Conservation (phyloP, 2,329 filamentous ascomycete genomes). For the Fusarium nurragi region DNA sequence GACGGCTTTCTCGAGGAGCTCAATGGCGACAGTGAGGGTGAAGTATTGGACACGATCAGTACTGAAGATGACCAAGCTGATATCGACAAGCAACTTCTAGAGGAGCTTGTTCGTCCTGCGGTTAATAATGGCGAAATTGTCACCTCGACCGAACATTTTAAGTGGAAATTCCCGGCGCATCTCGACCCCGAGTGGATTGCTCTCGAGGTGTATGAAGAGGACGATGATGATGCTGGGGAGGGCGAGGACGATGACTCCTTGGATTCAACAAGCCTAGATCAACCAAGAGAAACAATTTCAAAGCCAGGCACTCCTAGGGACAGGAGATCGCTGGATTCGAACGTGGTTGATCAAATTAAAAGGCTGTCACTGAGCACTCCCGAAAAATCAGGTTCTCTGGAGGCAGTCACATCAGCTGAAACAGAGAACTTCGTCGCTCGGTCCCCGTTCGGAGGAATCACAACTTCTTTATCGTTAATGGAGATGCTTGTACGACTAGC, state of each 20-base stretch:
- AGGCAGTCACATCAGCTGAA: constrained; percentile 22
- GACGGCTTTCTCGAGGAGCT: constrained; percentile 57
- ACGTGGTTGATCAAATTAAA: constrained; percentile 54
- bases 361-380: constrained; percentile 50
- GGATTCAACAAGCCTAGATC: constrained; percentile 51
- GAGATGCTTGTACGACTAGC: constrained; percentile 89
- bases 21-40: neutral
- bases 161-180: constrained; percentile 68
- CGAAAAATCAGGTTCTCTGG: constrained; percentile 4
- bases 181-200: constrained; percentile 92
- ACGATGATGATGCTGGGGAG: constrained; percentile 47
- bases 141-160: neutral
- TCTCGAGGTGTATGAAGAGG: constrained; percentile 81
- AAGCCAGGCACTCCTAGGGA: constrained; percentile 12
- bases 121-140: neutral
- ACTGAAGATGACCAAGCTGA: constrained; percentile 53
- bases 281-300: constrained; percentile 35
- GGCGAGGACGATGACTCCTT: constrained; percentile 59
- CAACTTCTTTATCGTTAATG: constrained; percentile 74
- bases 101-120: constrained; percentile 23
- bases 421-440: constrained; percentile 49
- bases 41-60: constrained; percentile 24
- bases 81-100: constrained; percentile 57
- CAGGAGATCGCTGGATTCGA: constrained; percentile 50
- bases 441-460: constrained; percentile 63